A percentile compares a stretch with the other conserved stretches of the same genome.
These are phyloP conservation scores for Lodderomyces pseudojiufengensis DNA, from an alignment of 1,139 yeast genomes.

Conservation along the genomic window DNA sequence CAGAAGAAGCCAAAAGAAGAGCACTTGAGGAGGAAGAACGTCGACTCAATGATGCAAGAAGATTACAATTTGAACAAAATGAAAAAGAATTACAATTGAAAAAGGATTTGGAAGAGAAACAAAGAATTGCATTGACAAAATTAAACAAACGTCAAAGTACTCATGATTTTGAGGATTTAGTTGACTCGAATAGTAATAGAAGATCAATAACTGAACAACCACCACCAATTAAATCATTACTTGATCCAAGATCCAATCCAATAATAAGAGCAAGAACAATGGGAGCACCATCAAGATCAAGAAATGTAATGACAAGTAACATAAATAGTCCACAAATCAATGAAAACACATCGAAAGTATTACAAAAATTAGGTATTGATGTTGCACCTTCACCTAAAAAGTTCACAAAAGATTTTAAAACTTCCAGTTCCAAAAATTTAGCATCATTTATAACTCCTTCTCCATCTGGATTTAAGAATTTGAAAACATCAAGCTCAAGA, in stretches of 20 bases:
- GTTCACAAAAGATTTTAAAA: slow-evolving; percentile 29
- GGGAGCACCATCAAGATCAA: slow-evolving; percentile 22
- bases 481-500: slow-evolving; percentile 46
- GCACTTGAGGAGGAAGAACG: slow-evolving; percentile 12
- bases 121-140: slow-evolving; percentile 29
- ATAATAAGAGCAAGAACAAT: slow-evolving; percentile 39
- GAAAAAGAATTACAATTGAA: slow-evolving; percentile 13
- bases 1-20: slow-evolving; percentile 13
- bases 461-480: slow-evolving; percentile 6
- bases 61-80: slow-evolving; percentile 10
- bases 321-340: slow-evolving; percentile 11
- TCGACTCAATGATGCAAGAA: slow-evolving; percentile 16
- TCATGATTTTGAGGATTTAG: slow-evolving; percentile 25
- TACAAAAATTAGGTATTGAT: slow-evolving; percentile 44
- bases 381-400: slow-evolving; percentile 26
- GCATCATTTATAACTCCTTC: slow-evolving; percentile 23
- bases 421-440: slow-evolving; percentile 44
- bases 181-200: slow-evolving; percentile 8
- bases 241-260: slow-evolving; percentile 39
- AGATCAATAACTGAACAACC: slow-evolving; percentile 20
- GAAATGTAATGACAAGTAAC: background rate
- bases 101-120: slow-evolving; percentile 24
- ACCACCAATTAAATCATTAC: slow-evolving; percentile 20
- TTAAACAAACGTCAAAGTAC: slow-evolving; percentile 28
- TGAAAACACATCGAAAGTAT: slow-evolving; percentile 31